phyloP scores from a whole-genome alignment of 2,329 filamentous ascomycete genomes.

The Apiospora sp. region DNA sequence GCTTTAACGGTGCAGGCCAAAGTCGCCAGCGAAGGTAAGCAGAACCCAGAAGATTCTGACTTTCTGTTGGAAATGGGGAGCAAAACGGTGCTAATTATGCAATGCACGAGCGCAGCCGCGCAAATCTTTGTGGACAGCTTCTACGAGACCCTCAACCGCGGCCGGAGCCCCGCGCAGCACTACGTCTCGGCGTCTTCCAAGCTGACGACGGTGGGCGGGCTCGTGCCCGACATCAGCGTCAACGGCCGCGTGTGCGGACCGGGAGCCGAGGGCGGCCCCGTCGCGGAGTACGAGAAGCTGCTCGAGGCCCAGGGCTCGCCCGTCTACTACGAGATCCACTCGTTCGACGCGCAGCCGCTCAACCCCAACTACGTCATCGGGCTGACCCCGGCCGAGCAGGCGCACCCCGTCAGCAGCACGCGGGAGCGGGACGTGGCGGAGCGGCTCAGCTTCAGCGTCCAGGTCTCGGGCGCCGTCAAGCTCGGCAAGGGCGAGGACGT shows the following conservation, averaged over 20 bases:
- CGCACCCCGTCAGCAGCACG: constrained; percentile 47
- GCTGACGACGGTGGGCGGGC: constrained; percentile 55
- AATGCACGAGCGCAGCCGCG: constrained; percentile 60
- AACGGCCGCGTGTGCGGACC: constrained; percentile 73
- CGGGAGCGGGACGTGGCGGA: constrained; percentile 46
- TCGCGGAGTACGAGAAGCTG: constrained; percentile 71
- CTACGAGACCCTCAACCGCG: constrained; percentile 76
- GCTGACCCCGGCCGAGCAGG: constrained; percentile 52
- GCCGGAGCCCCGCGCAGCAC: constrained; percentile 68
- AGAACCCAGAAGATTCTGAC: background rate
- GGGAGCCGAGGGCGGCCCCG: constrained; percentile 46
- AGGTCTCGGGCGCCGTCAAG: constrained; percentile 75
- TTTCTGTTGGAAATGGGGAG: background rate
- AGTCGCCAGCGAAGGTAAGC: constrained; percentile 46
- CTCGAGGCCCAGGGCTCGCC: constrained; percentile 64
- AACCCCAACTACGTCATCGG: constrained; percentile 71
- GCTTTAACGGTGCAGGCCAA: constrained; percentile 41
- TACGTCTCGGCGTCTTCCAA: constrained; percentile 69
- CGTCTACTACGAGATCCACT: constrained; percentile 72
- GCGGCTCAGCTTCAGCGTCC: constrained; percentile 75
- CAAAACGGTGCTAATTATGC: background rate
- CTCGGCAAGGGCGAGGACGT: constrained; percentile 70
- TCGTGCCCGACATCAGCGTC: constrained; percentile 75
- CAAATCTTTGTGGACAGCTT: constrained; percentile 76
- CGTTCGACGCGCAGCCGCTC: constrained; percentile 79